A percentile compares a stretch with the other conserved stretches of the same genome.
Conservation (phyloP, 768 basidiomycete genomes). For the Kwoniella bestiolae region DNA sequence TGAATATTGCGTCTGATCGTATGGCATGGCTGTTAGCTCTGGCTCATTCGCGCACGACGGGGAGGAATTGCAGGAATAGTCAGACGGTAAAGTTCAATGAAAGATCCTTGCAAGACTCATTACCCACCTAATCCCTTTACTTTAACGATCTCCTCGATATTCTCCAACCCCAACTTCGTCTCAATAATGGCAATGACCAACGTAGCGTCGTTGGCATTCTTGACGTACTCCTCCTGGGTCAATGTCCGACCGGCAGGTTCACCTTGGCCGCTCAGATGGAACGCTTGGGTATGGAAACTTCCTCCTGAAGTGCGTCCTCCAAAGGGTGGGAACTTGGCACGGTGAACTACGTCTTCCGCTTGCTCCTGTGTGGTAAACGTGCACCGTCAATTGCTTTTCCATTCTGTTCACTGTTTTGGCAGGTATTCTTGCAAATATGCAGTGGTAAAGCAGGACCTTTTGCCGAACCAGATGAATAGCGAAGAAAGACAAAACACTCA, state of each 20-base stretch:
- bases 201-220: conserved; percentile 19
- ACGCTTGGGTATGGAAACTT: conserved; percentile 14
- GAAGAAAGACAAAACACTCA: not conserved
- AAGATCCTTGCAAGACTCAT: no score
- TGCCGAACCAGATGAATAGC: no score
- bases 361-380: conserved; percentile 4
- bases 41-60: not conserved
- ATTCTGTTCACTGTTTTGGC: no score
- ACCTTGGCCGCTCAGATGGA: conserved; percentile 8
- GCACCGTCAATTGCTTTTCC: not conserved
- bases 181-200: conserved; percentile 19
- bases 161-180: conserved; percentile 9
- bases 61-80: no score
- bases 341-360: conserved; percentile 9
- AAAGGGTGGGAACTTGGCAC: conserved; percentile 19
- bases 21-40: not conserved
- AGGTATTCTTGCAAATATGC: not conserved
- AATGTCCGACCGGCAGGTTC: conserved; percentile 9
- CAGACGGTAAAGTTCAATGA: no score
- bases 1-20: conserved; percentile 17
- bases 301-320: conserved; percentile 15
- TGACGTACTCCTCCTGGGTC: conserved; percentile 16
- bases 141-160: conserved; percentile 21
- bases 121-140: conserved; percentile 20
- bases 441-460: no score